Conservation (phyloP, 306 rosid species). For the Prunus salicina region DNA sequence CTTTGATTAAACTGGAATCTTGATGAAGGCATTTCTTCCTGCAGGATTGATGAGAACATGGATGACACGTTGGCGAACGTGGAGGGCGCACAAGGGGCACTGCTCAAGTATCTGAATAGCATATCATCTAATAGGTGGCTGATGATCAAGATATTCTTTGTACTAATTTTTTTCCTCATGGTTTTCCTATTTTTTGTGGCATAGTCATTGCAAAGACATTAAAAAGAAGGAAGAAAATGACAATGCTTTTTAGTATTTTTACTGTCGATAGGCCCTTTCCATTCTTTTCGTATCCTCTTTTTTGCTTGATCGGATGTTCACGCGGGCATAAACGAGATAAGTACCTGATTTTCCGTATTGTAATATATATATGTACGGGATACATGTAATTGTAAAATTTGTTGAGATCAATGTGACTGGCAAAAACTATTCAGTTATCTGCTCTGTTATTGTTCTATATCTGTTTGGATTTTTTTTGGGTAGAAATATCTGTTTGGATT, state of each 20-base stretch:
- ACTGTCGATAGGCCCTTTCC: slow-evolving; percentile 27
- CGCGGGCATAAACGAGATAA: slow-evolving; percentile 19
- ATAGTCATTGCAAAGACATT: slow-evolving; percentile 35
- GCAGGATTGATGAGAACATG: slow-evolving; percentile 97
- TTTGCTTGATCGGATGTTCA: slow-evolving; percentile 27
- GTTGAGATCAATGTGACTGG: slow-evolving; percentile 23
- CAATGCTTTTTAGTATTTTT: slow-evolving; percentile 11
- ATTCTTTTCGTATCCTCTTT: slow-evolving; percentile 20
- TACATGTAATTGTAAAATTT: slow-evolving; percentile 35
- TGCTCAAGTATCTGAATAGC: slow-evolving; percentile 91
- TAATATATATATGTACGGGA: slow-evolving; percentile 29
- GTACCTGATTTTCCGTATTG: slow-evolving; percentile 34
- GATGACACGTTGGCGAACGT: slow-evolving; percentile 87
- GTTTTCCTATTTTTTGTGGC: slow-evolving; percentile 99
- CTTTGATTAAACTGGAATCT: not conserved
- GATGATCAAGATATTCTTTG: slow-evolving; percentile 99
- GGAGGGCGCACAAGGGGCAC: slow-evolving; percentile 92
- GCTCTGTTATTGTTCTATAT: not conserved
- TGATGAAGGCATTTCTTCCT: slow-evolving; percentile 15
- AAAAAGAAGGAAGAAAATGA: slow-evolving; percentile 33
- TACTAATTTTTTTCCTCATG: slow-evolving; percentile 88
- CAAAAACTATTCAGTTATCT: slow-evolving; percentile 3
- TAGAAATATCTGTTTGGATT: not conserved
- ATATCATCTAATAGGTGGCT: slow-evolving; percentile 99
- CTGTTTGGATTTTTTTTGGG: too few relatives aligned